phyloP scores from a whole-genome alignment of 768 basidiomycete genomes.

The Paxillus rubicundulus region DNA sequence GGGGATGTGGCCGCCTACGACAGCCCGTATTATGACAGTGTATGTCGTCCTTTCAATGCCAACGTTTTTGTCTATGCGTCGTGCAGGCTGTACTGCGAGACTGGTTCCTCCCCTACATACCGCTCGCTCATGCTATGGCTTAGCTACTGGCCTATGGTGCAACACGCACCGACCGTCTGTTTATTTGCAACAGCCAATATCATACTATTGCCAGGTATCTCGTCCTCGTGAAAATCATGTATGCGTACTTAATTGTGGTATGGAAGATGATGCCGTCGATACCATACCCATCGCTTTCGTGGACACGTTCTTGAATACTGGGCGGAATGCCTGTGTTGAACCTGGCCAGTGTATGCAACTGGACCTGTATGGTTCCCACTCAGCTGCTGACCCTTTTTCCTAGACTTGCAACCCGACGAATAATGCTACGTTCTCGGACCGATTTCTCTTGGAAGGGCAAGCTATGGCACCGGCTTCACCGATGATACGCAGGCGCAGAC shows the following conservation, averaged over 20 bases:
- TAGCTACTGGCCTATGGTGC: constrained; percentile 76
- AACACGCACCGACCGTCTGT: constrained; percentile 44
- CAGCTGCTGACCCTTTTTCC: not conserved
- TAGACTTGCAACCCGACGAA: constrained; percentile 43
- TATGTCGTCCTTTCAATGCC: constrained; percentile 28
- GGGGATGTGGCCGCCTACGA: constrained; percentile 45
- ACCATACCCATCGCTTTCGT: constrained; percentile 71
- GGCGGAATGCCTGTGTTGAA: constrained; percentile 64
- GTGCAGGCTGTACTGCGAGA: constrained; percentile 55
- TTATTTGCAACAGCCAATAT: constrained; percentile 59
- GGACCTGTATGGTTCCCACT: not conserved
- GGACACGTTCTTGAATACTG: constrained; percentile 61
- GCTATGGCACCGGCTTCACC: constrained; percentile 39
- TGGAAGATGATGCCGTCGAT: constrained; percentile 61
- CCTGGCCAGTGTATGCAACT: constrained; percentile 55
- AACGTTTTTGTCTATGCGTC: constrained; percentile 4
- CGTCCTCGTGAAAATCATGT: not conserved
- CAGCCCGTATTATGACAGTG: constrained; percentile 61
- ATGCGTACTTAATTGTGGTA: constrained; percentile 1
- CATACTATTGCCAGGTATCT: constrained; percentile 61
- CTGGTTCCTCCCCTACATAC: not conserved
- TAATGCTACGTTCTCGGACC: constrained; percentile 41
- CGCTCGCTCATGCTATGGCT: not conserved
- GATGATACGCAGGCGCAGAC: constrained; percentile 36
- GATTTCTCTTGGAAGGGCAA: constrained; percentile 43